phyloP scores from a whole-genome alignment of 1,284 basidiomycete genomes.

The Puccinia brachypodii region DNA sequence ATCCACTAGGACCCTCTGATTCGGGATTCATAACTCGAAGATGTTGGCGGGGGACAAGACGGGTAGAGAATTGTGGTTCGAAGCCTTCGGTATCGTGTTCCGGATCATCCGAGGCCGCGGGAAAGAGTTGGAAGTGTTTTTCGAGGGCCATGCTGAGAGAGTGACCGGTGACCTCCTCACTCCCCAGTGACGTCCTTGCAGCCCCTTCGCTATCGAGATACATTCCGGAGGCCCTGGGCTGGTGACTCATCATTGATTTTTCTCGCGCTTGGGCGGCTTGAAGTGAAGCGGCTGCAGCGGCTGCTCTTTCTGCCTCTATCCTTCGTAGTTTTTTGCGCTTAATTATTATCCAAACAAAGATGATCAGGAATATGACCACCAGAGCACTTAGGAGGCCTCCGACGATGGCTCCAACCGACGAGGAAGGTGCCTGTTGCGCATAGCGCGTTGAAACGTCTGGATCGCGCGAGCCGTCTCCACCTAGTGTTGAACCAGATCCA shows the following conservation, averaged over 20 bases:
- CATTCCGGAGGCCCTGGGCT: constrained; percentile 11
- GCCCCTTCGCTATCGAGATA: constrained; percentile 30
- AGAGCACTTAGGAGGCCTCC: constrained; percentile 25
- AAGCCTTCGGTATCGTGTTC: constrained; percentile 46
- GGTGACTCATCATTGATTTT: constrained; percentile 6
- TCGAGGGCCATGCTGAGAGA: constrained; percentile 33
- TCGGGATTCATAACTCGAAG: constrained; percentile 42
- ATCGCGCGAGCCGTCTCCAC: constrained; percentile 50
- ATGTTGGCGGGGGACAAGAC: constrained; percentile 28
- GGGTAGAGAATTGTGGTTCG: constrained; percentile 42
- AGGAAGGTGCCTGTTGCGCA: not conserved
- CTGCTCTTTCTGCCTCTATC: not conserved
- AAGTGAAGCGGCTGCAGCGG: not conserved
- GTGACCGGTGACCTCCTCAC: constrained; percentile 17
- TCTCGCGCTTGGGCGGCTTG: constrained; percentile 7
- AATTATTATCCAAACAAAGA: constrained; percentile 25
- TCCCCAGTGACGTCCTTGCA: not conserved
- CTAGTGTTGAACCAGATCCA: constrained; percentile 49
- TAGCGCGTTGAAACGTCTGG: constrained; percentile 28
- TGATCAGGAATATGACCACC: constrained; percentile 21
- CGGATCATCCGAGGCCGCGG: constrained; percentile 33
- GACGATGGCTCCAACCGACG: constrained; percentile 1
- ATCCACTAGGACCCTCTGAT: constrained; percentile 27
- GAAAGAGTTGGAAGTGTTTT: constrained; percentile 28
- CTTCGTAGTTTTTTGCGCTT: constrained; percentile 8